Percentiles rank a stretch among this genome's conserved stretches.
phyloP scores from a whole-genome alignment of 768 basidiomycete genomes.

The Cystobasidium ongulense region DNA sequence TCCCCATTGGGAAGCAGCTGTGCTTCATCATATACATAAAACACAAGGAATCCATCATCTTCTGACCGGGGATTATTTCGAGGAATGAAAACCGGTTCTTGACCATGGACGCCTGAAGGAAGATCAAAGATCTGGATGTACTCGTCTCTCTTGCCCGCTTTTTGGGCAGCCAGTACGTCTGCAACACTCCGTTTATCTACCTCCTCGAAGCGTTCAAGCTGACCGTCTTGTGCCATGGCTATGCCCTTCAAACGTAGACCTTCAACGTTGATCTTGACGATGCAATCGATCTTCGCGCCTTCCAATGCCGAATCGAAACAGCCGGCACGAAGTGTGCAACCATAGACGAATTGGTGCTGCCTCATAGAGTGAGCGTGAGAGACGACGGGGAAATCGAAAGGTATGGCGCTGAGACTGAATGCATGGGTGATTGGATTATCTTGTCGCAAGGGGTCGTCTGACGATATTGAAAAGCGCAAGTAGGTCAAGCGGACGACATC shows the following conservation, averaged over 20 bases:
- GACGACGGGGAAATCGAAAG: slow-evolving; percentile 47
- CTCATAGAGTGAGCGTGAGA: slow-evolving; percentile 42
- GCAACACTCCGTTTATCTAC: slow-evolving; percentile 43
- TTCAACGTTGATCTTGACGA: slow-evolving; percentile 47
- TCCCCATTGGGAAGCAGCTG: slow-evolving; percentile 42
- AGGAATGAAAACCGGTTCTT: slow-evolving; percentile 47
- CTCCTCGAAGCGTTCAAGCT: slow-evolving; percentile 23
- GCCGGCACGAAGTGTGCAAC: slow-evolving; percentile 46
- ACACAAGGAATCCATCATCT: slow-evolving; percentile 47
- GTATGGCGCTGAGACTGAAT: slow-evolving; percentile 46
- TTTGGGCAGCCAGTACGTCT: slow-evolving; percentile 42
- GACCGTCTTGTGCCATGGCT: slow-evolving; percentile 37
- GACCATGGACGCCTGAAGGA: slow-evolving; percentile 44
- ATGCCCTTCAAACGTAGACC: slow-evolving; percentile 41
- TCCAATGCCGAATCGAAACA: slow-evolving; percentile 46
- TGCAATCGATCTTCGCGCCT: slow-evolving; percentile 48
- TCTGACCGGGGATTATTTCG: slow-evolving; percentile 38
- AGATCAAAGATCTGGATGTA: slow-evolving; percentile 45
- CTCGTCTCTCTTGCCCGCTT: slow-evolving; percentile 36
- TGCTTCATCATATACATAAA: slow-evolving; percentile 47
- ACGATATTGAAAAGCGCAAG: slow-evolving; percentile 39
- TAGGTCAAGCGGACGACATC: slow-evolving; percentile 39
- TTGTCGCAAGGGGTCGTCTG: neutral
- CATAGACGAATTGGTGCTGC: slow-evolving; percentile 45
- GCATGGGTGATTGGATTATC: slow-evolving; percentile 40